A percentile compares a stretch with the other conserved stretches of the same genome.
Evolutionary conservation across 1,284 basidiomycete genomes (phyloP).

Genomic region (Lignosus rhinocerotis): DNA sequence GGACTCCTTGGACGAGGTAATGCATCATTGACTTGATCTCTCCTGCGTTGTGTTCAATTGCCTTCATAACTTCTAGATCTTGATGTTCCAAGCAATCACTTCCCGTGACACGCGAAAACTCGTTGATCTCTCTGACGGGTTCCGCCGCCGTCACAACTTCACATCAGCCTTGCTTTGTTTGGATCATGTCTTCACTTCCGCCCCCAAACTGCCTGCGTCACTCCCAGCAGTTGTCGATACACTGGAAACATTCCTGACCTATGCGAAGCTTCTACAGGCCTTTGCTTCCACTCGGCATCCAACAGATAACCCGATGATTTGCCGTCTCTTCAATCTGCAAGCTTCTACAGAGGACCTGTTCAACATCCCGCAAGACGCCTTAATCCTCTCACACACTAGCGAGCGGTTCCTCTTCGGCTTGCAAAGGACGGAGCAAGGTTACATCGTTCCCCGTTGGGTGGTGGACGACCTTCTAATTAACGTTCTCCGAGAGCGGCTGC

Average conservation of each 20-base stretch:
- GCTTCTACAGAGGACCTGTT: slow-evolving; percentile 30
- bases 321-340: slow-evolving; percentile 42
- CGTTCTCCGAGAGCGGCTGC: slow-evolving; percentile 32
- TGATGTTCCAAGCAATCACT: slow-evolving; percentile 45
- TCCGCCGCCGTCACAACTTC: slow-evolving; percentile 29
- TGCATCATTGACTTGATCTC: neutral
- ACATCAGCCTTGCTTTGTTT: slow-evolving; percentile 43
- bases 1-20: slow-evolving; percentile 24
- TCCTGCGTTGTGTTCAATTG: too few relatives aligned
- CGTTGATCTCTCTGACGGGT: slow-evolving; percentile 29
- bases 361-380: slow-evolving; percentile 28
- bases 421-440: slow-evolving; percentile 9
- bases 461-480: slow-evolving; percentile 20
- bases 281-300: slow-evolving; percentile 33
- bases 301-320: slow-evolving; percentile 24
- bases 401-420: neutral
- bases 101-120: slow-evolving; percentile 29
- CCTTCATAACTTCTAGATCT: slow-evolving; percentile 15
- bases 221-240: slow-evolving; percentile 28
- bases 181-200: slow-evolving; percentile 39
- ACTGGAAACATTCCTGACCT: slow-evolving; percentile 39
- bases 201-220: slow-evolving; percentile 21
- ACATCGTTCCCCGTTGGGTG: slow-evolving; percentile 15
- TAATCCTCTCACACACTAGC: slow-evolving; percentile 12
- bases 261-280: slow-evolving; percentile 36